Conservation (phyloP, 2,329 filamentous ascomycete species). For the Podosphaera xanthii region DNA sequence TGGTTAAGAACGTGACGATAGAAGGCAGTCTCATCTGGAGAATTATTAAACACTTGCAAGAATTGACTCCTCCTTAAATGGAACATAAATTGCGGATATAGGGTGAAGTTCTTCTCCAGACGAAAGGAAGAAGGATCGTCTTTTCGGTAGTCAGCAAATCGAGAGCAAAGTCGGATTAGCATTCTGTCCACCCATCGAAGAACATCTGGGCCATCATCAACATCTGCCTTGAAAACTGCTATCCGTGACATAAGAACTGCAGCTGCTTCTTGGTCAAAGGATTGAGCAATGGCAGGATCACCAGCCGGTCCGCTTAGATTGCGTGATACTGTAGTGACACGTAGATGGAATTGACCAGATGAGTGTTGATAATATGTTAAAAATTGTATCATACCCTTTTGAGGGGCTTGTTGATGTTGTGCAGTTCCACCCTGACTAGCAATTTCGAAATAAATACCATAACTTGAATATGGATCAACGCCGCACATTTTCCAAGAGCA, state of each 20-base stretch:
- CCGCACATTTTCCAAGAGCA: conserved; percentile 99
- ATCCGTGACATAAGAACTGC: conserved; percentile 98
- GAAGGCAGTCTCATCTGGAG: conserved; percentile 96
- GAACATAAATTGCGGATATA: conserved; percentile 99
- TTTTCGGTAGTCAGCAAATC: conserved; percentile 94
- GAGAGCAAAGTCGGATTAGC: conserved; percentile 87
- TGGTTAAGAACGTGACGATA: conserved; percentile 93
- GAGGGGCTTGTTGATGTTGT: conserved; percentile 63
- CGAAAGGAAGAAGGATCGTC: conserved; percentile 95
- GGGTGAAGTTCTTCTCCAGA: conserved; percentile 93
- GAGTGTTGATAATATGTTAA: conserved; percentile 97
- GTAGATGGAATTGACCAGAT: conserved; percentile 83
- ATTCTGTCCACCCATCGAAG: conserved; percentile 95
- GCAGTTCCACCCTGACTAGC: conserved; percentile 76
- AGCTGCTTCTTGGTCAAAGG: conserved; percentile 93
- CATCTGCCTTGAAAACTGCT: conserved; percentile 94
- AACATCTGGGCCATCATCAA: conserved; percentile 95
- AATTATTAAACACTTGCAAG: conserved; percentile 98
- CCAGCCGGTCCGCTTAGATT: conserved; percentile 84
- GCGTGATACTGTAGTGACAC: conserved; percentile 81
- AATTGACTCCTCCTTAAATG: conserved; percentile 93
- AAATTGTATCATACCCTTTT: conserved; percentile 94
- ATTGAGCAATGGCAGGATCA: conserved; percentile 84
- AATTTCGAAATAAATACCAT: conserved; percentile 94
- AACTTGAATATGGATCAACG: conserved; percentile 81